Base-by-base conservation (phyloP, 345 rosid species). In the Eucalyptus curtisii region DNA sequence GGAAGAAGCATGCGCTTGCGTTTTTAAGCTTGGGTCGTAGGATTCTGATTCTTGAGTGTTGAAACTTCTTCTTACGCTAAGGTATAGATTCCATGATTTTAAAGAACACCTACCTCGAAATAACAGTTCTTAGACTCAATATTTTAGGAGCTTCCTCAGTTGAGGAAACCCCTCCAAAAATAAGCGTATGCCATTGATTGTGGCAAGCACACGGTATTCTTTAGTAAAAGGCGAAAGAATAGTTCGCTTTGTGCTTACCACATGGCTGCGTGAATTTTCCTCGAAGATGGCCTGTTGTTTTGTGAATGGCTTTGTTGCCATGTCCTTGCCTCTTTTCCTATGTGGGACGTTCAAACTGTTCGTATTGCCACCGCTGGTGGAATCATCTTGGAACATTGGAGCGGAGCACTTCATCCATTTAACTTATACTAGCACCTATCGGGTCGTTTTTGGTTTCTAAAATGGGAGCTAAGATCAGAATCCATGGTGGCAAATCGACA, bases 201-300 rank as follows among this genome's bases (percentile, higher is more conserved):
- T 89, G 61, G 49, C 90, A 87, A 42, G 88, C 91, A 89, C 93
- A 93, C 93, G 91, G 91, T 91, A 90, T 89, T 93, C 93, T 92
- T 92, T 91, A 91, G 93, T 91, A 93, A 89, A 93, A 93, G 93
- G 93, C 92, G 92, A 93, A 91, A 91, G 93, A 93, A 92, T 91
- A 90, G 93, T 92, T 91, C 90, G 92, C 93, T 91, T 1, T 93
- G 94, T 89, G 90, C 91, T 84, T 90, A 88, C 45, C 85, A 37
- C 27, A 19, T 10, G 27, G 82, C 82, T 37, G 82, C 82, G 68
- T 27, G 61, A 10, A 0, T 55, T 25, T 9, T 10, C 1, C 0
- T 10, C 0, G 6, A 6, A 2, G 15, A 10, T 4, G 45, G 5
- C 15, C 15, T 20, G 27, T 37, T 40, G 15, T 37, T 76, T 76